Base-by-base conservation (phyloP, 2,329 filamentous ascomycete species). In the Colletotrichum chlorophyti region DNA sequence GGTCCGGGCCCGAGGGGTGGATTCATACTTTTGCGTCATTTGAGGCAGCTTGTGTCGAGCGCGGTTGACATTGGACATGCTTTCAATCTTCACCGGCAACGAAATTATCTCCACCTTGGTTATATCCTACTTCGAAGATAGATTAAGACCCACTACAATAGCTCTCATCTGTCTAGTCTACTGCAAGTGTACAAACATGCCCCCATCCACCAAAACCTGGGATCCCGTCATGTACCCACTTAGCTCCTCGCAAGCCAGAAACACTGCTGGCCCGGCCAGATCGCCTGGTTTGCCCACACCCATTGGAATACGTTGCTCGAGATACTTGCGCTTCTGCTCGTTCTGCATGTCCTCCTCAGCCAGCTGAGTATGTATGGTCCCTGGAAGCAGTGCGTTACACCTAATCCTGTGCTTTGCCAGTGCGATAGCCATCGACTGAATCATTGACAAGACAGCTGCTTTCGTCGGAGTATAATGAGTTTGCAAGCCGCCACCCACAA, bases 381-480 rank as follows among this genome's bases (percentile, higher is more conserved):
- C 88, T 0, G 89, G 88, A 11, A 91, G 70, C 17, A 91, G 70
- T 1, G 88, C 87, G 72, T 91, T 91, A 68, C 87, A 90, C 42
- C 88, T 72, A 50, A 91, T 90, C 23, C 77, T 77, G 68, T 91
- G 81, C 63, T 83, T 81, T 0, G 87, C 89, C 12, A 91, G 71
- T 2, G 89, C 86, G 14, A 87, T 84, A 0, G 88, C 88, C 53
- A 81, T 83, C 19, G 82, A 86, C 70, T 91, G 89, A 77, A 90
- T 90, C 31, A 91, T 77, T 26, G 84, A 88, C 12, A 88, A 68
- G 0, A 91, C 77, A 2, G 87, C 88, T 0, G 88, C 88, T 71
- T 91, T 91, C 3, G 88, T 91, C 14, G 88, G 87, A 2, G 88
- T 91, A 70, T 91, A 91, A 66, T 91, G 88, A 1, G 83, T 85